phyloP scores from a whole-genome alignment of 495 filamentous ascomycete genomes.

The Amniculicola lignicola region DNA sequence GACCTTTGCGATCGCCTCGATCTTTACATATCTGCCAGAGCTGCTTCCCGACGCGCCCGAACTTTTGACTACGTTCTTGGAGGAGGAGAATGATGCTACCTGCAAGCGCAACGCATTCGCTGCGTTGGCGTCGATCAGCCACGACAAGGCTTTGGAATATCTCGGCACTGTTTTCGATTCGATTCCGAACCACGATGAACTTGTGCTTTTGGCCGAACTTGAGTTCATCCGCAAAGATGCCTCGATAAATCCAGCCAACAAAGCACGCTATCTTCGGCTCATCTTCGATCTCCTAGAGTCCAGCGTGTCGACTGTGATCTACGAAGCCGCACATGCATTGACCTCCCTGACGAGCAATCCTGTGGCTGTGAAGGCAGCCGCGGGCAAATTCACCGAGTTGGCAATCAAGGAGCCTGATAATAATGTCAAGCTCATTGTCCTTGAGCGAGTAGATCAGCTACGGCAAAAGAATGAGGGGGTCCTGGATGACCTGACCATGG shows the following conservation, averaged over 20 bases:
- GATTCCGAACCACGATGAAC: conserved; percentile 89
- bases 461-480: conserved; percentile 89
- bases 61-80: conserved; percentile 84
- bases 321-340: conserved; percentile 93
- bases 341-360: conserved; percentile 75
- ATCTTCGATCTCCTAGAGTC: conserved; percentile 98
- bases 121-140: conserved; percentile 83
- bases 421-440: conserved; percentile 97
- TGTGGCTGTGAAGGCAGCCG: conserved; percentile 95
- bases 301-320: conserved; percentile 88
- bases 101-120: conserved; percentile 99
- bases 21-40: conserved; percentile 84
- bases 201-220: conserved; percentile 87
- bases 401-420: conserved; percentile 97
- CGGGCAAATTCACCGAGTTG: conserved; percentile 92
- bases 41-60: conserved; percentile 96
- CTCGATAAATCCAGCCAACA: conserved; percentile 88
- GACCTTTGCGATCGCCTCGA: conserved; percentile 89
- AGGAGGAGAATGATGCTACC: conserved; percentile 86
- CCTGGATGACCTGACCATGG: conserved; percentile 95
- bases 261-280: conserved; percentile 86
- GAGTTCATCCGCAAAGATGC: conserved; percentile 98
- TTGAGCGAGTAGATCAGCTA: conserved; percentile 90
- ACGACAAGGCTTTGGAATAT: conserved; percentile 88
- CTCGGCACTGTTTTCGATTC: conserved; percentile 88